Evolutionary conservation across 257 asterid species (phyloP).

Genomic region (Knoxia roxburghii): DNA sequence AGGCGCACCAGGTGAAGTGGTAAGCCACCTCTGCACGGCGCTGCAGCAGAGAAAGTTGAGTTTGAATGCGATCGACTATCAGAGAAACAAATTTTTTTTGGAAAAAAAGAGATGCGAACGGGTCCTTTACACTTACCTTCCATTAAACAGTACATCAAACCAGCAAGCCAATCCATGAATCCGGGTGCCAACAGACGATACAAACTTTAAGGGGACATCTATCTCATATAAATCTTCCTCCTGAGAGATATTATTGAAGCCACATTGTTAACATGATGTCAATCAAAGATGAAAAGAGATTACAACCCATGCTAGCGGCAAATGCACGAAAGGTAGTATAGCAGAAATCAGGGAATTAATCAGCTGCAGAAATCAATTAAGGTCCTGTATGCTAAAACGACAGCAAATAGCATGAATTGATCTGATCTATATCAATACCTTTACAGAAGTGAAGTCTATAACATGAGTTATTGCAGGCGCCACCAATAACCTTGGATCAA

Average conservation of each 20-base stretch:
- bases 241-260: constrained; percentile 32
- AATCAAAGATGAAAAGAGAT: not conserved
- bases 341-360: not conserved
- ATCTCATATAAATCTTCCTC: constrained; percentile 93
- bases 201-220: constrained; percentile 72
- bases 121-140: constrained; percentile 51
- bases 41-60: constrained; percentile 28
- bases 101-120: not conserved
- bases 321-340: not conserved
- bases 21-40: constrained; percentile 91
- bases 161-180: constrained; percentile 98
- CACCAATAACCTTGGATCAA: constrained; percentile 92
- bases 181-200: constrained; percentile 76
- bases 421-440: constrained; percentile 22
- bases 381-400: not conserved
- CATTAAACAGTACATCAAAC: constrained; percentile 92
- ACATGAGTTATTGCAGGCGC: constrained; percentile 91
- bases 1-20: constrained; percentile 95
- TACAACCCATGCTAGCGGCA: not conserved
- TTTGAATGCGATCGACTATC: constrained; percentile 1
- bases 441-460: constrained; percentile 40
- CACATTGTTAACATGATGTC: not conserved
- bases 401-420: not conserved
- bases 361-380: not conserved
- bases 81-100: not conserved